These are phyloP conservation scores for Tetraselmis chui DNA, from an alignment of 139 green algal species.

Conservation along the genomic window DNA sequence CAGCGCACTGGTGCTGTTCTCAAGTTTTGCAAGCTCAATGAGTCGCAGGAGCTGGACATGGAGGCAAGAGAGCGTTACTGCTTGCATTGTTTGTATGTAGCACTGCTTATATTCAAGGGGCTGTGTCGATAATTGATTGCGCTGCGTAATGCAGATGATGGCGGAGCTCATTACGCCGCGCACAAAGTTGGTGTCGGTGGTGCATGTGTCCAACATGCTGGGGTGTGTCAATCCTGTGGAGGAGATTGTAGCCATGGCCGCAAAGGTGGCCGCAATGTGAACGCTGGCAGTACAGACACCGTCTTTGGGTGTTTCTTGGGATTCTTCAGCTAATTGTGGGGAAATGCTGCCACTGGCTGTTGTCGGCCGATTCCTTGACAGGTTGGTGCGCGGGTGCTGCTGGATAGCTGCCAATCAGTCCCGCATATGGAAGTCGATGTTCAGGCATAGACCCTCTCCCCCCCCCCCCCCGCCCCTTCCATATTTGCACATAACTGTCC, in stretches of 20 bases:
- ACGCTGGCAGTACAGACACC: no score
- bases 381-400: constrained; percentile 76
- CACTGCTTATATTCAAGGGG: no score
- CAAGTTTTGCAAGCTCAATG: constrained; percentile 54
- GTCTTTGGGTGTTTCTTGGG: no score
- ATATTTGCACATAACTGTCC: no score
- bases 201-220: constrained; percentile 93
- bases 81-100: no score
- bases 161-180: constrained; percentile 33
- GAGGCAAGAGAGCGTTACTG: no score
- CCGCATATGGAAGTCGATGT: constrained; percentile 94
- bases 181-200: constrained; percentile 81
- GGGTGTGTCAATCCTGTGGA: constrained; percentile 49
- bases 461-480: no score
- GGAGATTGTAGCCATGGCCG: constrained; percentile 48
- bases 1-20: constrained; percentile 73
- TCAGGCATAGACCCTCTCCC: no score
- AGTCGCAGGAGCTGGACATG: background rate
- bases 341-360: no score
- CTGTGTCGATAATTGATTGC: no score
- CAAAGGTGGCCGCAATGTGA: constrained; percentile 33
- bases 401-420: constrained; percentile 95
- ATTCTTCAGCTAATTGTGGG: no score
- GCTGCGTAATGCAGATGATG: constrained; percentile 57
- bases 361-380: constrained; percentile 13